Conservation (phyloP, 495 filamentous ascomycete species). For the Haplographium delicatum region DNA sequence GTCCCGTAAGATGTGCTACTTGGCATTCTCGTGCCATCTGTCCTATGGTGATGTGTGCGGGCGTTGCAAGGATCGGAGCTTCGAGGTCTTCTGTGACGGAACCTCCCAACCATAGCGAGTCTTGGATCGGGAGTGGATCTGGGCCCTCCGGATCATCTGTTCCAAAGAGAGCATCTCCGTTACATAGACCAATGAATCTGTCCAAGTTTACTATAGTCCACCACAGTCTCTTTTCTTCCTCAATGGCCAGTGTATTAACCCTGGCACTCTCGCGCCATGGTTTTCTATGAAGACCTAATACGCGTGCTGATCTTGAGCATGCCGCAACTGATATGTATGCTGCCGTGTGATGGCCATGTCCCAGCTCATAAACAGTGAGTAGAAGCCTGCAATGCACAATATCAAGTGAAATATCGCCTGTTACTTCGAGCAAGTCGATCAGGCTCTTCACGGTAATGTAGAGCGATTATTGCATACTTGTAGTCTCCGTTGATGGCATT, state of each 20-base stretch:
- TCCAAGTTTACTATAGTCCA: slow-evolving; percentile 1
- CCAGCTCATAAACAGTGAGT: slow-evolving; percentile 1
- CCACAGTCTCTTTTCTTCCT: slow-evolving; percentile 3
- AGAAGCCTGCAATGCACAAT: not conserved
- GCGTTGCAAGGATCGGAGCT: not conserved
- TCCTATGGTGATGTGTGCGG: not conserved
- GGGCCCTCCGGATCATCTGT: not conserved
- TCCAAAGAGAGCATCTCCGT: not conserved
- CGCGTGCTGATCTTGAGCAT: not conserved
- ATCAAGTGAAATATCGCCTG: not conserved
- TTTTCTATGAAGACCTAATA: slow-evolving; percentile 2
- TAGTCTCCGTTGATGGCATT: not conserved
- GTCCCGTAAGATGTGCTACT: slow-evolving; percentile 7
- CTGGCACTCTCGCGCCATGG: not conserved
- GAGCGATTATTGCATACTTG: not conserved
- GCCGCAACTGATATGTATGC: slow-evolving; percentile 1
- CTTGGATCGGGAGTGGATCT: not conserved
- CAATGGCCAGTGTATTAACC: not conserved
- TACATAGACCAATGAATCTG: not conserved
- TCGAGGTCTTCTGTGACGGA: not conserved
- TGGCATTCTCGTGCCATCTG: slow-evolving; percentile 16
- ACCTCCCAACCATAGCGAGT: not conserved
- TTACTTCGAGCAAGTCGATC: not conserved
- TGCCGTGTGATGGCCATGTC: not conserved
- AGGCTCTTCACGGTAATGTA: not conserved